A percentile compares a stretch with the other conserved stretches of the same genome.
Evolutionary conservation across 345 rosid genomes (phyloP).

Genomic region (Excoecaria cochinchinensis): DNA sequence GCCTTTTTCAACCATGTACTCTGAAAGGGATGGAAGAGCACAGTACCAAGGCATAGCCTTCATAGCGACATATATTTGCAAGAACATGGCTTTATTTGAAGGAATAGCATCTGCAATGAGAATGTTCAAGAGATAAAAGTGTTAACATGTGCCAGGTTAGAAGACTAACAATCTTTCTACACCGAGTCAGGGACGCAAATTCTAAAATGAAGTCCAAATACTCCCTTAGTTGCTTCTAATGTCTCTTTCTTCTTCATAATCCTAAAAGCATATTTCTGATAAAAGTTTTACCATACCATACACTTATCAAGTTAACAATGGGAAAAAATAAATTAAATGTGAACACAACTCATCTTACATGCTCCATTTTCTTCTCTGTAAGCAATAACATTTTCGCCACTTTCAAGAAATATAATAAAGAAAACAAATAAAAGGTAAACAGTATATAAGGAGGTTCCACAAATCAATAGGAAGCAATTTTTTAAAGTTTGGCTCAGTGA

Average conservation of each 20-base stretch:
- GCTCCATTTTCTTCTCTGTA: neutral
- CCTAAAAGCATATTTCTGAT: neutral
- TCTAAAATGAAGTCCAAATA: neutral
- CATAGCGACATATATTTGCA: slow-evolving; percentile 91
- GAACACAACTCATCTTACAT: neutral
- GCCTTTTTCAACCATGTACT: slow-evolving; percentile 80
- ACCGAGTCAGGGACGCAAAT: neutral
- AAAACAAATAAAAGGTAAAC: neutral
- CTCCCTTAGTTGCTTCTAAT: neutral
- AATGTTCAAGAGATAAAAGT: slow-evolving; percentile 16
- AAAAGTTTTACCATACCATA: neutral
- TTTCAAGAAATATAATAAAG: neutral
- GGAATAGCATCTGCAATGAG: slow-evolving; percentile 81
- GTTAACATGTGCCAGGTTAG: neutral
- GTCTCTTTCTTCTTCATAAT: neutral
- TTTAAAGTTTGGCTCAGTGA: neutral
- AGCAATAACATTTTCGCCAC: neutral
- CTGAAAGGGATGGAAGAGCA: slow-evolving; percentile 80
- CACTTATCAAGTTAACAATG: neutral
- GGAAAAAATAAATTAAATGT: neutral
- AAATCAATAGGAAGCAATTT: neutral
- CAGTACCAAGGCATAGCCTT: slow-evolving; percentile 92
- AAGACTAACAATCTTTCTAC: neutral
- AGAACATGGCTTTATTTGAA: slow-evolving; percentile 70
- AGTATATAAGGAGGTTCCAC: neutral